Conservation (phyloP, 768 basidiomycete genomes). For the Austroboletus eburneus region DNA sequence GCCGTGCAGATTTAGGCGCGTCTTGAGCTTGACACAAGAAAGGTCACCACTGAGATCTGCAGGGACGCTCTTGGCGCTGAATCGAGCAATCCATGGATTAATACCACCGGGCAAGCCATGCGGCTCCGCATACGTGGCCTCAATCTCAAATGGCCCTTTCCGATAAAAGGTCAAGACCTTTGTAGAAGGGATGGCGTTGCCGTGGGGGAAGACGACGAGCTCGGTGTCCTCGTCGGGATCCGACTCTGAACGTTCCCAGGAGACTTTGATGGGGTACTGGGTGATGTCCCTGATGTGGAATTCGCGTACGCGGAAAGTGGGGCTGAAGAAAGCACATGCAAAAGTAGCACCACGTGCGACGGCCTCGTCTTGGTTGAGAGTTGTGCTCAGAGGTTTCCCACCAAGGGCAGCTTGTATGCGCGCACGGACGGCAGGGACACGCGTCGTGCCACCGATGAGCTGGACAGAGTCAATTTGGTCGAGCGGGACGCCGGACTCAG, state of each 20-base stretch:
- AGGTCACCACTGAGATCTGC: constrained; percentile 65
- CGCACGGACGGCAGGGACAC: constrained; percentile 87
- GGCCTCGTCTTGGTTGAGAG: constrained; percentile 98
- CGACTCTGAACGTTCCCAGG: constrained; percentile 70
- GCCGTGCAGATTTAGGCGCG: constrained; percentile 81
- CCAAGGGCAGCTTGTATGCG: constrained; percentile 81
- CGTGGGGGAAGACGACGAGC: constrained; percentile 83
- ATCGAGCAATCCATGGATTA: constrained; percentile 82
- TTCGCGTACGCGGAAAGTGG: constrained; percentile 96
- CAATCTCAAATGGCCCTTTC: constrained; percentile 81
- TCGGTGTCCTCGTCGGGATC: constrained; percentile 90
- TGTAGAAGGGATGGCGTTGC: constrained; percentile 86
- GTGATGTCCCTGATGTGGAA: constrained; percentile 87
- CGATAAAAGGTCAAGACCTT: constrained; percentile 96
- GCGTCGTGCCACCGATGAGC: constrained; percentile 90
- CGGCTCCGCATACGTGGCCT: constrained; percentile 79
- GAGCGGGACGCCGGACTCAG: constrained; percentile 71
- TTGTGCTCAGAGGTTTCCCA: constrained; percentile 81
- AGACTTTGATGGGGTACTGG: constrained; percentile 85
- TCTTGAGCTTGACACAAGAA: constrained; percentile 86
- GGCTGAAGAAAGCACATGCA: constrained; percentile 94
- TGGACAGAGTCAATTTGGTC: constrained; percentile 91
- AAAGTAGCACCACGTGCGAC: constrained; percentile 95
- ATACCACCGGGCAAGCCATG: constrained; percentile 65
- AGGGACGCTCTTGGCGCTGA: constrained; percentile 80